These are phyloP conservation scores for Ceratopteris richardii DNA, from an alignment of 75 land plant genomes.

Conservation along the genomic window DNA sequence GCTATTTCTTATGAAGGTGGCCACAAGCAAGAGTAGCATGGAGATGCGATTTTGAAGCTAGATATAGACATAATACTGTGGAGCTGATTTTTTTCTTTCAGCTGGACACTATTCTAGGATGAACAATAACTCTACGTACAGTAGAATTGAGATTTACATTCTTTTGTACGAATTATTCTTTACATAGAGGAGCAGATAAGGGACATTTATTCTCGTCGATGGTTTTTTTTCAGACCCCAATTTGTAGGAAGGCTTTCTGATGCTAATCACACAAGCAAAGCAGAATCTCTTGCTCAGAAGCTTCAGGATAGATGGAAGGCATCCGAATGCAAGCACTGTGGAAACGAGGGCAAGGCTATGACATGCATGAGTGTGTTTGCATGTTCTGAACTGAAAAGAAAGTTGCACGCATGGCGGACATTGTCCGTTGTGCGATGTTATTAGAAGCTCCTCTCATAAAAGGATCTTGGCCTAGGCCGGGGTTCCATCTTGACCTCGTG, in stretches of 20 bases:
- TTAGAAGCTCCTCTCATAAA: conserved; percentile 50
- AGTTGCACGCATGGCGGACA: conserved; percentile 38
- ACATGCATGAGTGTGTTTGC: neutral
- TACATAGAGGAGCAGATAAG: neutral
- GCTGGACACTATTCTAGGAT: too few relatives aligned
- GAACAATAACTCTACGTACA: too few relatives aligned
- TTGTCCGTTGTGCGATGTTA: conserved; percentile 73
- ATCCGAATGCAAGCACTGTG: conserved; percentile 10
- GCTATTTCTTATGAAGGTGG: too few relatives aligned
- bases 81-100: too few relatives aligned
- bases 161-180: neutral
- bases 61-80: too few relatives aligned
- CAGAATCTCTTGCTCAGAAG: conserved; percentile 27
- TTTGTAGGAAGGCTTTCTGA: too few relatives aligned
- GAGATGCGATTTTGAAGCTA: too few relatives aligned
- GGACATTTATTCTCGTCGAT: too few relatives aligned
- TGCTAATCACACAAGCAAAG: conserved; percentile 24
- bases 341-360: conserved; percentile 3
- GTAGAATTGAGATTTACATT: too few relatives aligned
- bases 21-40: too few relatives aligned
- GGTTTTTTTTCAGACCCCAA: too few relatives aligned
- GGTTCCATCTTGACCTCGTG: conserved; percentile 77
- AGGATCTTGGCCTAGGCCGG: conserved; percentile 47
- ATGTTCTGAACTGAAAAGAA: conserved; percentile 35
- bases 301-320: conserved; percentile 11